phyloP scores from a whole-genome alignment of 148 eudicot genomes.

The Agrostemma githago region DNA sequence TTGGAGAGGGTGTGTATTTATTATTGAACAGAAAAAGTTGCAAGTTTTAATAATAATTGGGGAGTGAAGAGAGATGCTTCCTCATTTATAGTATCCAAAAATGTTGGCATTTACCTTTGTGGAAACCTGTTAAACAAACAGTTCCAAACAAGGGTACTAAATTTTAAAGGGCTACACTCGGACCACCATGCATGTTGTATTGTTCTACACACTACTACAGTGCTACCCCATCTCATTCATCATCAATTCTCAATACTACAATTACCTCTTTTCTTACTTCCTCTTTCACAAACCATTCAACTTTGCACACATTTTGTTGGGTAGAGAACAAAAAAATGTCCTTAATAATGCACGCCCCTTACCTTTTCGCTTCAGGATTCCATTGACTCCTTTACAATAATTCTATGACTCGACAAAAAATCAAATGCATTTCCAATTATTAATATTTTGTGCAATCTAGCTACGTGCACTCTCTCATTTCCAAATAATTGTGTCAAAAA shows the following conservation, averaged over 20 bases:
- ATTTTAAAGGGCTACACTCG: background rate
- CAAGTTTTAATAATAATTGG: conserved; percentile 11
- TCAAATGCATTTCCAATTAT: background rate
- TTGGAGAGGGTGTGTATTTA: conserved; percentile 3
- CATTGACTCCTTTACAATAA: background rate
- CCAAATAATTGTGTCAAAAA: background rate
- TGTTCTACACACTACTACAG: no score
- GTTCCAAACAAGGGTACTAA: background rate
- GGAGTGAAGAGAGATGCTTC: background rate
- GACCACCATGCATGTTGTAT: conserved; percentile 1
- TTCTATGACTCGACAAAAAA: background rate
- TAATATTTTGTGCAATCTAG: background rate
- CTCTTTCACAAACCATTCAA: no score
- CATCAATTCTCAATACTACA: no score
- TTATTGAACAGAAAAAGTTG: conserved; percentile 7
- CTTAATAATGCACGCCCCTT: background rate
- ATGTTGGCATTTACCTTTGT: conserved; percentile 1
- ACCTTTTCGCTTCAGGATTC: background rate
- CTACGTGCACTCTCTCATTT: background rate
- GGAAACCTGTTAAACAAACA: conserved; percentile 16
- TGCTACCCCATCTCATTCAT: no score
- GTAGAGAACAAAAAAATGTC: background rate
- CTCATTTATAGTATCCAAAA: conserved; percentile 13
- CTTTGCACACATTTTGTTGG: conserved; percentile 7
- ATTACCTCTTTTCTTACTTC: no score